phyloP scores from a whole-genome alignment of 2,329 filamentous ascomycete genomes.

The Colletotrichum navitas region DNA sequence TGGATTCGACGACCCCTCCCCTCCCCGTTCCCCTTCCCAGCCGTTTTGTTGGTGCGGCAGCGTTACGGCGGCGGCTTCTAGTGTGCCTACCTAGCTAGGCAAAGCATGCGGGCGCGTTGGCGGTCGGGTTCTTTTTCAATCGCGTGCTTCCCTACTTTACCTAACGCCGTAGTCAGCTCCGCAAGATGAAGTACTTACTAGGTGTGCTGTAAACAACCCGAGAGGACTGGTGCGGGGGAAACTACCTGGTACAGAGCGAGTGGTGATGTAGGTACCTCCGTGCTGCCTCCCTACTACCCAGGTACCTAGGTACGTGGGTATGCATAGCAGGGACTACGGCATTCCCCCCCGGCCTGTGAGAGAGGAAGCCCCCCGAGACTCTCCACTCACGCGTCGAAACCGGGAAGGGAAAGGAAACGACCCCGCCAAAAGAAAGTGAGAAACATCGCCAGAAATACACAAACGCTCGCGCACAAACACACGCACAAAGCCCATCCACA shows the following conservation, averaged over 20 bases:
- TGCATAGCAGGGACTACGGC: too few relatives aligned
- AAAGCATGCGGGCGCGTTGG: neutral
- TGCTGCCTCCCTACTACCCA: neutral
- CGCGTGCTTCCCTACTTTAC: neutral
- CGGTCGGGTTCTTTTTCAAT: constrained; percentile 10
- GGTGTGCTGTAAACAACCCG: neutral
- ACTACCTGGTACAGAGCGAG: neutral
- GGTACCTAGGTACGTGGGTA: too few relatives aligned
- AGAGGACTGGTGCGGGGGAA: neutral
- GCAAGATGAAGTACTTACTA: too few relatives aligned
- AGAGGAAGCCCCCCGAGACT: neutral
- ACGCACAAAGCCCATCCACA: neutral
- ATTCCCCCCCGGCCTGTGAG: too few relatives aligned
- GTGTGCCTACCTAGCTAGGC: neutral
- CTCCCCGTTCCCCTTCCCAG: neutral
- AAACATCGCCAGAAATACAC: constrained; percentile 38
- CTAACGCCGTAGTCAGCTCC: neutral
- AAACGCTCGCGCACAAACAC: constrained; percentile 1
- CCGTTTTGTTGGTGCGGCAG: constrained; percentile 1
- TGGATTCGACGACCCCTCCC: constrained; percentile 1
- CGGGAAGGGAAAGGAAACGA: constrained; percentile 32
- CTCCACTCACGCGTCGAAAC: constrained; percentile 37
- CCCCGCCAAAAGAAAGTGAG: constrained; percentile 40
- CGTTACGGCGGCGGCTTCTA: neutral
- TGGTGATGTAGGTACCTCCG: neutral